A percentile compares a stretch with the other conserved stretches of the same genome.
phyloP scores from a whole-genome alignment of 2,329 filamentous ascomycete species.

The Cladosporium oxysporum region DNA sequence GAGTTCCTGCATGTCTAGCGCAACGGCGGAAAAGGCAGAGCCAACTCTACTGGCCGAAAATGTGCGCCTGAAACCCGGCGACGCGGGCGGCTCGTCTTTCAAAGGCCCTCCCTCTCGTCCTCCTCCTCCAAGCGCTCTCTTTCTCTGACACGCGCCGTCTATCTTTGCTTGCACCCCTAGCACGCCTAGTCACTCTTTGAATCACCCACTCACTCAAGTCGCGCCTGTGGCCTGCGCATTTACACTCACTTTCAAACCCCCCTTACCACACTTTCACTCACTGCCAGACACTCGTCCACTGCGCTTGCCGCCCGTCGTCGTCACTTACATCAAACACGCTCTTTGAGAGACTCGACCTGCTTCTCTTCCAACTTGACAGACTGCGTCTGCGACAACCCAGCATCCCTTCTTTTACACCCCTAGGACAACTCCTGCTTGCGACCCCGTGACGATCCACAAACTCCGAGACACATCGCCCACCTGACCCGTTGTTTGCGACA shows the following conservation, averaged over 20 bases:
- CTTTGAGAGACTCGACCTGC: slow-evolving; percentile 17
- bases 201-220: slow-evolving; percentile 17
- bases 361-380: slow-evolving; percentile 14
- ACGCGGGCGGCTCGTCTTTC: neutral
- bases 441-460: slow-evolving; percentile 3
- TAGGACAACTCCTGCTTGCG: slow-evolving; percentile 1
- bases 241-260: slow-evolving; percentile 12
- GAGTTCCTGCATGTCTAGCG: slow-evolving; percentile 8
- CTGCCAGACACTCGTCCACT: slow-evolving; percentile 10
- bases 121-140: slow-evolving; percentile 18
- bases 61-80: slow-evolving; percentile 4
- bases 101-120: neutral
- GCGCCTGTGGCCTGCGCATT: slow-evolving; percentile 22
- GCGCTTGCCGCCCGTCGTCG: slow-evolving; percentile 13
- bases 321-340: slow-evolving; percentile 5
- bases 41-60: neutral
- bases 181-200: slow-evolving; percentile 24
- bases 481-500: slow-evolving; percentile 17
- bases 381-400: slow-evolving; percentile 17
- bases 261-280: neutral
- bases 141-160: slow-evolving; percentile 15
- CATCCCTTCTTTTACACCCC: slow-evolving; percentile 16
- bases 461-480: slow-evolving; percentile 12
- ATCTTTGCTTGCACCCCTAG: slow-evolving; percentile 1
- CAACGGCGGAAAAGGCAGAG: neutral